These are phyloP conservation scores for Pythium apleroticum DNA, from an alignment of 352 stramenopile genomes.

Conservation along the genomic window DNA sequence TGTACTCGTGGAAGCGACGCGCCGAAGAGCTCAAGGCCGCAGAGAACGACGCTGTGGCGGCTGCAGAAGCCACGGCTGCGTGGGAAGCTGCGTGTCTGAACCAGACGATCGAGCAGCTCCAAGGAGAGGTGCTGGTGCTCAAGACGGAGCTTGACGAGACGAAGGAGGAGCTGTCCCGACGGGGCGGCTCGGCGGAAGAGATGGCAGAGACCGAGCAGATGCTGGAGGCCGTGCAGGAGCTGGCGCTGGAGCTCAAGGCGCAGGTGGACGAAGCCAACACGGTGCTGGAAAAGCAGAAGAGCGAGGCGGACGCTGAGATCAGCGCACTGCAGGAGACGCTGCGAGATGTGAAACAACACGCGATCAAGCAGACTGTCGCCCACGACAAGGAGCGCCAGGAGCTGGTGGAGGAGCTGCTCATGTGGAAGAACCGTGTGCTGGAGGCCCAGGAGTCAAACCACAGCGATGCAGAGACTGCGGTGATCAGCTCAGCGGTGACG, in stretches of 20 bases:
- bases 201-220: slow-evolving; percentile 24
- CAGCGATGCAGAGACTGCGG: slow-evolving; percentile 3
- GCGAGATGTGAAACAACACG: slow-evolving; percentile 20
- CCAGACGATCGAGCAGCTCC: slow-evolving; percentile 29
- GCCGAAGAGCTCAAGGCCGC: slow-evolving; percentile 22
- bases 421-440: slow-evolving; percentile 25
- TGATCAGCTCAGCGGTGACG: neutral
- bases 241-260: slow-evolving; percentile 24
- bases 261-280: slow-evolving; percentile 21
- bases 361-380: slow-evolving; percentile 17
- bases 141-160: slow-evolving; percentile 21
- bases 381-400: slow-evolving; percentile 25
- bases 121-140: slow-evolving; percentile 17
- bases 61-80: slow-evolving; percentile 23
- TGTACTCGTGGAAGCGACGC: slow-evolving; percentile 26
- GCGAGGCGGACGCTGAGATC: slow-evolving; percentile 5
- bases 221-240: slow-evolving; percentile 25
- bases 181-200: slow-evolving; percentile 13
- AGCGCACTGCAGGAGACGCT: slow-evolving; percentile 7
- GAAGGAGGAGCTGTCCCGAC: slow-evolving; percentile 23
- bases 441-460: neutral
- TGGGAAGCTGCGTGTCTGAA: slow-evolving; percentile 29
- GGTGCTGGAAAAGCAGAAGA: slow-evolving; percentile 16
- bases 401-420: slow-evolving; percentile 22
- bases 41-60: slow-evolving; percentile 18